Evolutionary conservation across 352 stramenopile genomes (phyloP).

Genomic region (Globisporangium acanthophoron): DNA sequence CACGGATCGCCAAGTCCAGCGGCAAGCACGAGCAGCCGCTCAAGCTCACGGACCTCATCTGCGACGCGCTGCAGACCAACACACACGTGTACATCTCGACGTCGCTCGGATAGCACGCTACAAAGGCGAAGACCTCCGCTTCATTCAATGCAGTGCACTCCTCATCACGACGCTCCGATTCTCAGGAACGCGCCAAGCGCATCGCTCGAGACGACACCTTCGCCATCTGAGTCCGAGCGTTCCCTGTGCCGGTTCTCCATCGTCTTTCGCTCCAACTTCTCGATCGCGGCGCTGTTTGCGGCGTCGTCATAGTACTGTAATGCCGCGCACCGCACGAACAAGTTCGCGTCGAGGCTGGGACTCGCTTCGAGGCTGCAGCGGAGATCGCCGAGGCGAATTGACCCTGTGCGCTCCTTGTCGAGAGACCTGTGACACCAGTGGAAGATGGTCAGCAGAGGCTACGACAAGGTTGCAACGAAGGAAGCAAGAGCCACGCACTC

Average conservation of each 20-base stretch:
- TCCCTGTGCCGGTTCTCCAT: not conserved
- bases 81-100: conserved; percentile 67
- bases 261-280: not conserved
- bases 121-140: not conserved
- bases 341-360: conserved; percentile 9
- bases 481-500: conserved; percentile 12
- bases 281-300: not conserved
- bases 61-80: conserved; percentile 50
- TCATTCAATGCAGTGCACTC: not conserved
- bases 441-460: not conserved
- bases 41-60: conserved; percentile 49
- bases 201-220: conserved; percentile 1
- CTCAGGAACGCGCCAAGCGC: conserved; percentile 9
- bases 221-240: not conserved
- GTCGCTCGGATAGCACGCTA: conserved; percentile 24
- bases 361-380: not conserved
- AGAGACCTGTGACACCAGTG: conserved; percentile 11
- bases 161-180: conserved; percentile 1
- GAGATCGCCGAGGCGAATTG: conserved; percentile 18
- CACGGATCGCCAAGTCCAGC: conserved; percentile 29
- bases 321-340: conserved; percentile 16
- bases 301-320: conserved; percentile 25
- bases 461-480: not conserved
- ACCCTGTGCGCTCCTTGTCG: conserved; percentile 1
- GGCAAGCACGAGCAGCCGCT: conserved; percentile 34